Conservation (phyloP, 2,329 filamentous ascomycete genomes). For the Fusarium domesticum region DNA sequence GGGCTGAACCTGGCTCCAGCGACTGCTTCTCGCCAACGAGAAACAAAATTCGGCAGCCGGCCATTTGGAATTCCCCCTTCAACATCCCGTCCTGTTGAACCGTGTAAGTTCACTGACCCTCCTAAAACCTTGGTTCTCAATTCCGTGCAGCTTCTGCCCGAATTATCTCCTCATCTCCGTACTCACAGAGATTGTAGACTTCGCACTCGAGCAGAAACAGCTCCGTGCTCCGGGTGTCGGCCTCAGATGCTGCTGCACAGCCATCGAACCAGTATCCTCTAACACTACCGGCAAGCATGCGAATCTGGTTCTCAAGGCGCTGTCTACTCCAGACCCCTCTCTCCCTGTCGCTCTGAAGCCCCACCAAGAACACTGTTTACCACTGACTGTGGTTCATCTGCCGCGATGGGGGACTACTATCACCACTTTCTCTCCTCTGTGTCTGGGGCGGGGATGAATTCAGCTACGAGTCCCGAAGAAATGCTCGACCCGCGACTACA, state of each 20-base stretch:
- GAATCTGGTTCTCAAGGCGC: constrained; percentile 8
- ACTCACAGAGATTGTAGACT: constrained; percentile 3
- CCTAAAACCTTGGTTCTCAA: constrained; percentile 3
- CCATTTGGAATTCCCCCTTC: constrained; percentile 6
- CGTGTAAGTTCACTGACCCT: constrained; percentile 4
- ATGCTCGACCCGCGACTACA: constrained; percentile 37
- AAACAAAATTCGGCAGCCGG: constrained; percentile 16
- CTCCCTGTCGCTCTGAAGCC: constrained; percentile 9
- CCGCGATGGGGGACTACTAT: constrained; percentile 55
- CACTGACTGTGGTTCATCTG: constrained; percentile 5
- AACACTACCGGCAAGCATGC: constrained; percentile 21
- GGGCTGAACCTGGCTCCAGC: constrained; percentile 10
- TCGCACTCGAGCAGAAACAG: constrained; percentile 9
- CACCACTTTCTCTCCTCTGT: constrained; percentile 54
- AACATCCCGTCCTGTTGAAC: constrained; percentile 5
- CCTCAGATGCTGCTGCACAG: background rate
- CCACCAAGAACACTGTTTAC: constrained; percentile 3
- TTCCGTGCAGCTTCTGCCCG: constrained; percentile 11
- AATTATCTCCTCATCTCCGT: constrained; percentile 6
- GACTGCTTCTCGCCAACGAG: constrained; percentile 13
- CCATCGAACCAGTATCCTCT: constrained; percentile 7
- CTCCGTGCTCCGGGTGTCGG: background rate
- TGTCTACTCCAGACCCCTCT: constrained; percentile 5
- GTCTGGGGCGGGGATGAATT: constrained; percentile 43
- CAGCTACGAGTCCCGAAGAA: constrained; percentile 40